Conservation (phyloP, 2,329 filamentous ascomycete species). For the Dothistroma pini region DNA sequence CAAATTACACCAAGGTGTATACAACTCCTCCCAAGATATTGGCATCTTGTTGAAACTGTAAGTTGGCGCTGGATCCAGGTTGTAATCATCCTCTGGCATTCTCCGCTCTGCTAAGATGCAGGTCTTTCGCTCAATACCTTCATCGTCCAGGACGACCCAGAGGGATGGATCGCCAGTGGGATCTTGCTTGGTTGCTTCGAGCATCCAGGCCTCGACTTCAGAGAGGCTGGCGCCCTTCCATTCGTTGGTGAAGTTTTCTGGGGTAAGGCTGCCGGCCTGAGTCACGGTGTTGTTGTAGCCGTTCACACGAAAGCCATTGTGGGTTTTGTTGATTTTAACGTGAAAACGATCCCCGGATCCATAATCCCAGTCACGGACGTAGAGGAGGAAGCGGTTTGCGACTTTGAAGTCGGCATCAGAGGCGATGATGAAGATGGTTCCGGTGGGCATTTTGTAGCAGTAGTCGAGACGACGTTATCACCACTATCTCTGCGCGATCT, state of each 20-base stretch:
- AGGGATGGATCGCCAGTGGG: constrained; percentile 2
- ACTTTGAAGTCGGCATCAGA: constrained; percentile 13
- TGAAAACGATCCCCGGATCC: constrained; percentile 8
- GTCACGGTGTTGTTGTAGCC: not conserved
- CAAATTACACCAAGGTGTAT: constrained; percentile 18
- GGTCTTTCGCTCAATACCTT: constrained; percentile 8
- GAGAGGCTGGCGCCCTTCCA: constrained; percentile 12
- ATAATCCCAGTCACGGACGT: constrained; percentile 14
- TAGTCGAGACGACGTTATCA: not conserved
- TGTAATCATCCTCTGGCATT: constrained; percentile 5
- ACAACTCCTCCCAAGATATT: constrained; percentile 12
- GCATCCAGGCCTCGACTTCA: constrained; percentile 17
- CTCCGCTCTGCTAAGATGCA: constrained; percentile 9
- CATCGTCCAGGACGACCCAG: constrained; percentile 13
- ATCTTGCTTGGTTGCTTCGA: constrained; percentile 4
- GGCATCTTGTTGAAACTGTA: constrained; percentile 14
- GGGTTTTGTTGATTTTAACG: constrained; percentile 13
- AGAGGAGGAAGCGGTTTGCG: constrained; percentile 18
- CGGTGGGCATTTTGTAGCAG: constrained; percentile 3
- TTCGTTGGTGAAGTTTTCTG: constrained; percentile 11
- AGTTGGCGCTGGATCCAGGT: not conserved
- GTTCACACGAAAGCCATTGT: constrained; percentile 8
- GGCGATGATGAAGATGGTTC: constrained; percentile 19
- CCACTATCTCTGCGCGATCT: no score
- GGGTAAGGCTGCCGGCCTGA: constrained; percentile 1